Evolutionary conservation across 2,329 filamentous ascomycete genomes (phyloP).

Genomic region (Aspergillus sp.): DNA sequence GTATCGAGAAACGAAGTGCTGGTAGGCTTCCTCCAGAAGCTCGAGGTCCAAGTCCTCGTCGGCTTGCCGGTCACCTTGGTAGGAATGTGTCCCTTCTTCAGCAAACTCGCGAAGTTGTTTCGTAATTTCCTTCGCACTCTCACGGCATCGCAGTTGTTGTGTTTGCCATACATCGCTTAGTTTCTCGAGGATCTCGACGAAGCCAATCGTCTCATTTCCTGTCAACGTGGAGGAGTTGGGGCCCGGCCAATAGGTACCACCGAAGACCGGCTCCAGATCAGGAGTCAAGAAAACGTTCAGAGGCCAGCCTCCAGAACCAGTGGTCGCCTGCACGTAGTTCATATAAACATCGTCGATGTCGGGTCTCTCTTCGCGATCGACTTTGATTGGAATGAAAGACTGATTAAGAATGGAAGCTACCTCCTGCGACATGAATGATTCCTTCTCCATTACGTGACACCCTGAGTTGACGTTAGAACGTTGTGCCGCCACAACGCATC

Average conservation of each 20-base stretch:
- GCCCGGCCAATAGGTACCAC: conserved; percentile 93
- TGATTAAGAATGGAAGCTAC: conserved; percentile 82
- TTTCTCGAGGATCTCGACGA: conserved; percentile 80
- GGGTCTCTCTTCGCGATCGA: conserved; percentile 91
- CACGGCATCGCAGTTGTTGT: conserved; percentile 78
- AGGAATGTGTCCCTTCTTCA: conserved; percentile 71
- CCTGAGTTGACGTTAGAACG: conserved; percentile 50
- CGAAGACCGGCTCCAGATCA: conserved; percentile 89
- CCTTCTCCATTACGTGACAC: conserved; percentile 87
- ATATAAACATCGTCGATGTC: conserved; percentile 96
- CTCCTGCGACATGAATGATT: conserved; percentile 82
- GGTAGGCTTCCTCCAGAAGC: conserved; percentile 84
- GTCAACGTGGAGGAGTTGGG: conserved; percentile 60
- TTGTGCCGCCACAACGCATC: background rate
- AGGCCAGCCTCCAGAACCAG: conserved; percentile 88
- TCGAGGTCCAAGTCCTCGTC: conserved; percentile 82
- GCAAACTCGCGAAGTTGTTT: conserved; percentile 82
- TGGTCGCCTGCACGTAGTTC: conserved; percentile 96
- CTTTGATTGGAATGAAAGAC: conserved; percentile 85
- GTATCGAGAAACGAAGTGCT: conserved; percentile 77
- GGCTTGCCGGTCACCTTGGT: conserved; percentile 46
- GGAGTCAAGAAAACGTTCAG: conserved; percentile 96
- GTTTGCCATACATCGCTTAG: conserved; percentile 74
- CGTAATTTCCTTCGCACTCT: conserved; percentile 81
- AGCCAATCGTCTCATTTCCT: conserved; percentile 68